Base-by-base conservation (phyloP, 2,329 filamentous ascomycete species). In the Fusarium ramigenum region DNA sequence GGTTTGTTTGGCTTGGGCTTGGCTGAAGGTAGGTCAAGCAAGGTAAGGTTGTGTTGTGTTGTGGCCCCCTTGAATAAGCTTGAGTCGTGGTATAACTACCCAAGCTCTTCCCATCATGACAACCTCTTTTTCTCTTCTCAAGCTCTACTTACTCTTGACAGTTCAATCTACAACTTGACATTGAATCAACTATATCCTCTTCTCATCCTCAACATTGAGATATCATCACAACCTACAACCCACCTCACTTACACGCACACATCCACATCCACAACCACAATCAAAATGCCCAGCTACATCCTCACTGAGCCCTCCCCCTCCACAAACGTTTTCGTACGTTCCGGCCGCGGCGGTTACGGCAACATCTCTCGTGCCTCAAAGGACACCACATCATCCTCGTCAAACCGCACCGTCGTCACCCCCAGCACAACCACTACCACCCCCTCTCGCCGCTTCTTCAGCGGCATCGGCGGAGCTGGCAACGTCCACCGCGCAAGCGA, bases 381-480 rank as follows among this genome's bases (percentile, higher is more conserved):
- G 18, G 83, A 83, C 57, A 82, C 84, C 56, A 82, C 84, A 18
- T 76, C 70, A 46, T 70, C 72, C 47, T 67, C 73, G 7, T 80
- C 89, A 79, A 80, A 89, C 78, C 85, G 85, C 78, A 78, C 86
- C 53, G 83, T 85, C 53, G 44, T 78, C 85, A 83, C 82, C 75
- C 65, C 81, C 78, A 71, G 78, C 77, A 70, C 78, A 75, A 72
- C 77, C 7, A 69, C 78, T 75, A 69, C 78, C 73, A 70, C 75
- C 7, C 63, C 78, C 37, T 82, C 84, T 47, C 81, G 84, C 66
- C 86, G 87, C 83, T 92, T 92, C 85, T 88, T 90, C 83, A 87
- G 87, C 16, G 91, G 91, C 76, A 89, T 91, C 65, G 91, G 91
- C 75, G 91, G 91, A 65, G 90, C 90, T 5, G 91, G 91, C 78